Conservation (phyloP, 352 stramenopile species). For the Blastocystis sp. region DNA sequence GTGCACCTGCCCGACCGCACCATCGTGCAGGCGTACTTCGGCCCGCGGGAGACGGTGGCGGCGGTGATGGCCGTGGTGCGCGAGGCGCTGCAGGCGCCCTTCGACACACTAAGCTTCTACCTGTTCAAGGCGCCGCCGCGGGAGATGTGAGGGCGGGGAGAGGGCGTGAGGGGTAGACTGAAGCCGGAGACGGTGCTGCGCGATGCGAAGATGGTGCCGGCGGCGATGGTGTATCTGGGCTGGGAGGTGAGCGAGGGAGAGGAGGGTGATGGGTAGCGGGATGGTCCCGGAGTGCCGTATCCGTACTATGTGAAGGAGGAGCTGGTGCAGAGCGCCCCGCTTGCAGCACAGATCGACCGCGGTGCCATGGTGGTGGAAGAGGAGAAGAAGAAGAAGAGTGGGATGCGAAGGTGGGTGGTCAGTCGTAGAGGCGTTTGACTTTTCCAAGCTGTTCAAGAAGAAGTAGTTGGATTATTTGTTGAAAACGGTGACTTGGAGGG, state of each 20-base stretch:
- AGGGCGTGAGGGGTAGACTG: background rate
- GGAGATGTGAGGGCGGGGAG: background rate
- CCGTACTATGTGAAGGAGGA: background rate
- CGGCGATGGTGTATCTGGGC: conserved; percentile 14
- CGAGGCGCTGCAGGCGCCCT: background rate
- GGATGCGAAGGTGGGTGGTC: background rate
- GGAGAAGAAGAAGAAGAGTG: conserved; percentile 1
- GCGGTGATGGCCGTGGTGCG: conserved; percentile 13
- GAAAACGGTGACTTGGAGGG: background rate
- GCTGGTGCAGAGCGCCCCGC: background rate
- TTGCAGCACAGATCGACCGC: background rate
- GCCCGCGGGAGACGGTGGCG: background rate
- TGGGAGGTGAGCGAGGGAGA: background rate
- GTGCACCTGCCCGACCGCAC: conserved; percentile 19
- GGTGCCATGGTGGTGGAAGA: background rate
- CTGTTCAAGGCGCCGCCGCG: conserved; percentile 4
- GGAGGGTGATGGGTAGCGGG: too few species aligned
- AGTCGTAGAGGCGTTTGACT: background rate
- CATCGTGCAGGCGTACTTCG: conserved; percentile 29
- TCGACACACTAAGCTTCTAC: background rate
- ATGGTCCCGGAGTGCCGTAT: background rate
- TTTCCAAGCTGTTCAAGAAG: background rate
- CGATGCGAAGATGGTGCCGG: background rate
- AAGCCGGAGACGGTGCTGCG: background rate
- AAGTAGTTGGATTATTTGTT: conserved; percentile 2